Conservation (phyloP, 768 basidiomycete species). For the Lentinula lateritia region DNA sequence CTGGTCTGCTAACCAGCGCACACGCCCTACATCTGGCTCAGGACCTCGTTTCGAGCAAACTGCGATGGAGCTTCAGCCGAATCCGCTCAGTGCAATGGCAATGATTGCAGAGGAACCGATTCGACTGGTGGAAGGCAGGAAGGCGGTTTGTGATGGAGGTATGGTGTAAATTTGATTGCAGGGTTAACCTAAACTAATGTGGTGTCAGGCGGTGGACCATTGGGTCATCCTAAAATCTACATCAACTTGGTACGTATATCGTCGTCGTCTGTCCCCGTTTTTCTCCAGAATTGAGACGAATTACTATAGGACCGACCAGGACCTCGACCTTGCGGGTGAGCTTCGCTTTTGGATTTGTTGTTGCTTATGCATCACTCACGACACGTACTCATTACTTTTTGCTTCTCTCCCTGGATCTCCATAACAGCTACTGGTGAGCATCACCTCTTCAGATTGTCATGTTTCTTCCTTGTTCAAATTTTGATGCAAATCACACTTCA, state of each 20-base stretch:
- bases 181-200: not conserved
- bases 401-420: not conserved
- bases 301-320: conserved; percentile 75
- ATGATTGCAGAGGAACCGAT: conserved; percentile 85
- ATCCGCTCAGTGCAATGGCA: conserved; percentile 87
- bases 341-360: conserved; percentile 24
- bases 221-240: conserved; percentile 95
- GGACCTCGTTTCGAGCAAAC: conserved; percentile 94
- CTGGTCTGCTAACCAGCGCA: conserved; percentile 82
- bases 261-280: not conserved
- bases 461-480: not conserved
- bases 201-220: conserved; percentile 76
- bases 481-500: not conserved
- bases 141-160: conserved; percentile 96
- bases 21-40: conserved; percentile 52
- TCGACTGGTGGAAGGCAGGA: conserved; percentile 72
- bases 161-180: conserved; percentile 21
- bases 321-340: conserved; percentile 86
- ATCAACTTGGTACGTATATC: conserved; percentile 78
- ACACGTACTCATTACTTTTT: not conserved
- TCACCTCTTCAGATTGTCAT: conserved; percentile 4
- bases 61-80: conserved; percentile 79
- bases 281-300: conserved; percentile 10
- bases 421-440: conserved; percentile 32
- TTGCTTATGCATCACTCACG: not conserved